These are phyloP conservation scores for Suillus sp. DNA, from an alignment of 768 basidiomycete species.

Conservation along the genomic window DNA sequence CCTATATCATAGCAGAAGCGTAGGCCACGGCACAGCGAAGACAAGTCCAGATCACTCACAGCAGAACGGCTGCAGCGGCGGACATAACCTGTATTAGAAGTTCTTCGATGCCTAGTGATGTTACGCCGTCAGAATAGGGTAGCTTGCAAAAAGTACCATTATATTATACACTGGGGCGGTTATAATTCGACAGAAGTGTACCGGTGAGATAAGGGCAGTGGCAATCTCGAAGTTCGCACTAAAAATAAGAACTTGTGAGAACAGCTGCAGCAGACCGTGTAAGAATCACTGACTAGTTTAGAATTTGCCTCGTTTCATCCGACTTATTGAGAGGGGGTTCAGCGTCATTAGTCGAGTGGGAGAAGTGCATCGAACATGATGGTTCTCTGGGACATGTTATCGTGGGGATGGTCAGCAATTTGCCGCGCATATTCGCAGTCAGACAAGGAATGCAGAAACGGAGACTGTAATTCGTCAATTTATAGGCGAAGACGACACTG, in stretches of 20 bases:
- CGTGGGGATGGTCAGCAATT: neutral
- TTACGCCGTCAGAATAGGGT: neutral
- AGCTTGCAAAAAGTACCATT: neutral
- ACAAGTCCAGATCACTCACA: neutral
- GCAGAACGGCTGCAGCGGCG: neutral
- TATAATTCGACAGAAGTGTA: neutral
- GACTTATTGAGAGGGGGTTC: neutral
- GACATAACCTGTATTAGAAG: neutral
- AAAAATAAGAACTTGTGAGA: neutral
- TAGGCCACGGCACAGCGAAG: neutral
- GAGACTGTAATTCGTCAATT: neutral
- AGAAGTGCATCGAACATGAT: neutral
- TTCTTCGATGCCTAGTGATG: neutral
- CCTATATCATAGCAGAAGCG: neutral
- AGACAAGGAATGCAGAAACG: neutral
- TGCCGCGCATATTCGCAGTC: neutral
- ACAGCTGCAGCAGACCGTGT: neutral
- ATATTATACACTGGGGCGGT: neutral
- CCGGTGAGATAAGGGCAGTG: neutral
- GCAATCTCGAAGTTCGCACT: conserved; percentile 2
- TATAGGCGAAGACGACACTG: neutral
- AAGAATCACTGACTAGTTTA: neutral
- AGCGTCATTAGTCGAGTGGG: neutral
- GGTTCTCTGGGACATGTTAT: neutral
- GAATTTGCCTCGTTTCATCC: neutral